Evolutionary conservation across 2,329 filamentous ascomycete genomes (phyloP), one percentile per base, ranked within the genome.

Genomic region (Chaetomium globosum): DNA sequence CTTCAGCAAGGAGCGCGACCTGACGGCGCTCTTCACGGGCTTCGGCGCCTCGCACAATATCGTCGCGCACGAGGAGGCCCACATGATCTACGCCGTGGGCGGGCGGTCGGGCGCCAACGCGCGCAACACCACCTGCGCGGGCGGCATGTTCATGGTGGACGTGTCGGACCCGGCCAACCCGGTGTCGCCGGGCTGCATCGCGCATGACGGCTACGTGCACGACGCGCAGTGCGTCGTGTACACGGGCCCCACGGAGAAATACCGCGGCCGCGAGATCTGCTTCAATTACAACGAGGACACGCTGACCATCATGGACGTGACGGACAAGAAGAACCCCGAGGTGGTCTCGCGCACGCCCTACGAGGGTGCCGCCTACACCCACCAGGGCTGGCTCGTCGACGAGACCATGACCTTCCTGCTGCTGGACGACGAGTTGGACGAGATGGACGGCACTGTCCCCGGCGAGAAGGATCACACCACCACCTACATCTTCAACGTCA

Each of bases 181-280:
- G 4, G 16, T 26, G 0, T 60, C 58, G 4, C 58, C 58, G 8
- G 58, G 58, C 19, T 60, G 58, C 58, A 52, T 60, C 48, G 2
- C 58, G n/a, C 58, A 60, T 3, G 58, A 60, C 48, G 58, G 58
- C 58, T 60, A 60, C 58, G 58, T 60, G 43, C 58, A 60, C 58
- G 58, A 60, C 58, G 46, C 58, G 31, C 58, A 60, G 58, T 60
- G 58, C 58, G 58, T 60, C 21, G 23, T 52, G 5, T 60, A 60
- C 58, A 52, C 46, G 5, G 58, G 58, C 6, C 58, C 58, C 2
- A 28, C 28, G 2, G 58, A 60, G 21, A 60, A 60, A 13, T 52
- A 60, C 58, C 46, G 33, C 58, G 58, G 48, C 31, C 46, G 48
- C 7, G 23, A 60, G 46, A 21, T 60, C 46, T 60, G 58, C 58